phyloP scores from a whole-genome alignment of 192 early-diverging fungal species.

The Phlyctochytrium planicorne region DNA sequence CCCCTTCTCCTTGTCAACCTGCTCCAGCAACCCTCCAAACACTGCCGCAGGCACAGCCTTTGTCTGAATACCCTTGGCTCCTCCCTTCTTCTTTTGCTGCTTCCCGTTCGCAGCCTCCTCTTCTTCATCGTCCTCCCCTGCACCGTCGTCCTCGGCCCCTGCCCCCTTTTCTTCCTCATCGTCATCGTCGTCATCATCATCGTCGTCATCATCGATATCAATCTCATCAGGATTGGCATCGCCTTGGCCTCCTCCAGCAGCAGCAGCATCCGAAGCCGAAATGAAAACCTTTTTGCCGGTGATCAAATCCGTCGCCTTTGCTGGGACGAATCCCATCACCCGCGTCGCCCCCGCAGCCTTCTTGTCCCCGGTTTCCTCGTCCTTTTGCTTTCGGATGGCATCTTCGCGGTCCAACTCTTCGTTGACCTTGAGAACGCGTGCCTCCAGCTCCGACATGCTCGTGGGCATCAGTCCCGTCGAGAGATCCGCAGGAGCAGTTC shows the following conservation, averaged over 20 bases:
- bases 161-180: conserved; percentile 17
- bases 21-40: conserved; percentile 47
- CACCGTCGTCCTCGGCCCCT: conserved; percentile 4
- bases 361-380: conserved; percentile 37
- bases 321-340: conserved; percentile 52
- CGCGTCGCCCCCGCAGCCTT: conserved; percentile 26
- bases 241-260: conserved; percentile 14
- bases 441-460: conserved; percentile 36
- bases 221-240: conserved; percentile 68
- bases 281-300: conserved; percentile 18
- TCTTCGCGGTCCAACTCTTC: conserved; percentile 52
- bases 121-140: conserved; percentile 47
- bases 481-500: not conserved
- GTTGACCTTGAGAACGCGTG: conserved; percentile 18
- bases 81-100: conserved; percentile 21
- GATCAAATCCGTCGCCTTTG: conserved; percentile 35
- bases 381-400: conserved; percentile 10
- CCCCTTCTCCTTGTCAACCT: conserved; percentile 17
- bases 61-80: conserved; percentile 33
- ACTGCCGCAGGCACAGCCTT: conserved; percentile 47
- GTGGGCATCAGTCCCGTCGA: conserved; percentile 8
- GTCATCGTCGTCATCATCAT: conserved; percentile 40
- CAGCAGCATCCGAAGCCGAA: conserved; percentile 7
- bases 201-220: conserved; percentile 63
- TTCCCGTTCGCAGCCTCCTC: conserved; percentile 56